These are phyloP conservation scores for Pseudopyrenochaeta lycopersici DNA, from an alignment of 2,329 filamentous ascomycete species.

Conservation along the genomic window DNA sequence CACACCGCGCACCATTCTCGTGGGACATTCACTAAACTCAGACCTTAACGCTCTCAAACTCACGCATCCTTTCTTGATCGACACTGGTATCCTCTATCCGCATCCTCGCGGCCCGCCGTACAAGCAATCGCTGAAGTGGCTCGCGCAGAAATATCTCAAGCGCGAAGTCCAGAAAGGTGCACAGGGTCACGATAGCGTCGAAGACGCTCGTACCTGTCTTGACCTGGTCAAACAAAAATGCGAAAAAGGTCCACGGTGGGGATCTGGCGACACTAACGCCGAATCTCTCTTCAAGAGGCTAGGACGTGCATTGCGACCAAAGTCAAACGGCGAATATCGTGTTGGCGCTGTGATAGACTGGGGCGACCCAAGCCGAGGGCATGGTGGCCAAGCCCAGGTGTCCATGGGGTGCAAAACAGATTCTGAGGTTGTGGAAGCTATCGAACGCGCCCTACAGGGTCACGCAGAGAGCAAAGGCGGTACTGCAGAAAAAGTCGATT, in stretches of 20 bases:
- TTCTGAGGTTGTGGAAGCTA: conserved; percentile 64
- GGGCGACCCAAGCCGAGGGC: conserved; percentile 76
- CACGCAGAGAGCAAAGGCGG: conserved; percentile 54
- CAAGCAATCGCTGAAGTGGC: conserved; percentile 89
- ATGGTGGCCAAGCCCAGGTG: conserved; percentile 64
- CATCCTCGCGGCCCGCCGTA: conserved; percentile 89
- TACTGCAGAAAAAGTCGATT: conserved; percentile 64
- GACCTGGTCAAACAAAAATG: conserved; percentile 96
- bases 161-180: conserved; percentile 87
- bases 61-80: conserved; percentile 91
- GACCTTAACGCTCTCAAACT: conserved; percentile 85
- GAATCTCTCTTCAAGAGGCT: conserved; percentile 93
- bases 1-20: conserved; percentile 74
- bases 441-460: conserved; percentile 62
- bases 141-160: conserved; percentile 83
- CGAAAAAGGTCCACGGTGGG: conserved; percentile 89
- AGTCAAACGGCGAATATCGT: conserved; percentile 39
- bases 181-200: conserved; percentile 87
- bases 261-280: conserved; percentile 76
- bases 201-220: conserved; percentile 90
- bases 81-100: conserved; percentile 89
- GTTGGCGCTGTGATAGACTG: conserved; percentile 85
- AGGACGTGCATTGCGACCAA: conserved; percentile 61
- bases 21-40: conserved; percentile 84
- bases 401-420: conserved; percentile 67